These are phyloP conservation scores for Brettanomyces naardenensis DNA, from an alignment of 805 yeast genomes.

Conservation along the genomic window DNA sequence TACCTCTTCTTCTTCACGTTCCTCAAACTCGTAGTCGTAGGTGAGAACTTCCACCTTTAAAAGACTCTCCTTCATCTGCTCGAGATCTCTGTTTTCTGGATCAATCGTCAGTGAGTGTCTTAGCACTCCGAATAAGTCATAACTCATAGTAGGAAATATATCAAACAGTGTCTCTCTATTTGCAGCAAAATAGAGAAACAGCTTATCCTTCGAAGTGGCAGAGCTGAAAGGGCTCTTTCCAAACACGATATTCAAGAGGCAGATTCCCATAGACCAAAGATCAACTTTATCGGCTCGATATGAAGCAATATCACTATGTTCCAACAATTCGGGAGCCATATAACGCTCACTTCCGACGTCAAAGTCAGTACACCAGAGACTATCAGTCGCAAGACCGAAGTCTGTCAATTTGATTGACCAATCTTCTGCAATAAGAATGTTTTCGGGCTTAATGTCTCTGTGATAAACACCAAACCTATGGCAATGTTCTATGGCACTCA, in stretches of 20 bases:
- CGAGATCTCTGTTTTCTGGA: constrained; percentile 74
- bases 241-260: constrained; percentile 75
- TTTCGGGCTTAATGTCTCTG: constrained; percentile 53
- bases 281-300: constrained; percentile 81
- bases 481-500: constrained; percentile 43
- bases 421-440: constrained; percentile 43
- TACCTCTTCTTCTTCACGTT: constrained; percentile 12
- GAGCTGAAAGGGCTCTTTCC: constrained; percentile 81
- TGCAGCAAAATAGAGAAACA: constrained; percentile 78
- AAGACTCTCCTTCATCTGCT: constrained; percentile 53
- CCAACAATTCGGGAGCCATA: constrained; percentile 92
- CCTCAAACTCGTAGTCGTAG: constrained; percentile 64
- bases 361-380: constrained; percentile 54
- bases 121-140: constrained; percentile 78
- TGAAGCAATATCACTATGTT: constrained; percentile 38
- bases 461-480: constrained; percentile 43
- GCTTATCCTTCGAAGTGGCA: constrained; percentile 68
- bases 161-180: constrained; percentile 88
- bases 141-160: constrained; percentile 82
- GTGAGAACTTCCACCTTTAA: constrained; percentile 59
- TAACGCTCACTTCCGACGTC: constrained; percentile 87
- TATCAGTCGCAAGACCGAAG: constrained; percentile 52
- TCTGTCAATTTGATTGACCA: constrained; percentile 53
- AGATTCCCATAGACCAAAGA: constrained; percentile 85
- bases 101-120: constrained; percentile 74